Base-by-base conservation (phyloP, 345 rosid genomes). In the Cardamine chenopodiifolia region DNA sequence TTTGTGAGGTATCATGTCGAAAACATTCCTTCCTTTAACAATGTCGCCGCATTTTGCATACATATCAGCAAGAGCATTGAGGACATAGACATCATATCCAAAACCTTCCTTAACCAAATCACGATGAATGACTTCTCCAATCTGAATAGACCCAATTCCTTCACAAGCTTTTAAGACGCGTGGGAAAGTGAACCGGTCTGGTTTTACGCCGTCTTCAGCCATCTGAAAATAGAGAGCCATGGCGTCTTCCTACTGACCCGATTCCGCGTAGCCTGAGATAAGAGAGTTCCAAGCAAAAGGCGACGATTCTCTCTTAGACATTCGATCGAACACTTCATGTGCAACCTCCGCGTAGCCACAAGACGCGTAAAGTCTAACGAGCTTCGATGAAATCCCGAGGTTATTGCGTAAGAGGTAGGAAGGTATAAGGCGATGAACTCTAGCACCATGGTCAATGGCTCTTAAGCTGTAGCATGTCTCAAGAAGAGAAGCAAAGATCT, bases 31-130 rank as follows among this genome's bases (percentile, higher is more conserved):
- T 57, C 89, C 97, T 79, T 82, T 85, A 31, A 86, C 90, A 82
- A 91, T 89, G 74, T 93, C 97, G 22, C 97, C 96, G 40, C 98
- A 89, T 78, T 93, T 93, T 3, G 98, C 88, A 65, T 93, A 93
- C 98, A 91, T 88, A 77, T 87, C 90, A 6, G 89, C 90, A 73
- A 93, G 97, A 35, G 98, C 85, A 79, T 88, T 89, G 18, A 85
- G 85, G 60, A 86, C 89, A 75, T 81, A 89, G 17, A 73, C 85
- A 59, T 90, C 93, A 37, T 66, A 55, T 12, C 80, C 89, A 5
- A 86, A 90, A 14, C 98, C 98, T 52, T 73, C 70, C 22, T 93
- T 86, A 47, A 90, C 85, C 54, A 89, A 70, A 74, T 87, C 85
- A 77, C 96, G 85, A 62, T 90, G 98, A 61, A 93, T 88, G 0